Conservation (phyloP, 768 basidiomycete species). For the Boletus sp. region DNA sequence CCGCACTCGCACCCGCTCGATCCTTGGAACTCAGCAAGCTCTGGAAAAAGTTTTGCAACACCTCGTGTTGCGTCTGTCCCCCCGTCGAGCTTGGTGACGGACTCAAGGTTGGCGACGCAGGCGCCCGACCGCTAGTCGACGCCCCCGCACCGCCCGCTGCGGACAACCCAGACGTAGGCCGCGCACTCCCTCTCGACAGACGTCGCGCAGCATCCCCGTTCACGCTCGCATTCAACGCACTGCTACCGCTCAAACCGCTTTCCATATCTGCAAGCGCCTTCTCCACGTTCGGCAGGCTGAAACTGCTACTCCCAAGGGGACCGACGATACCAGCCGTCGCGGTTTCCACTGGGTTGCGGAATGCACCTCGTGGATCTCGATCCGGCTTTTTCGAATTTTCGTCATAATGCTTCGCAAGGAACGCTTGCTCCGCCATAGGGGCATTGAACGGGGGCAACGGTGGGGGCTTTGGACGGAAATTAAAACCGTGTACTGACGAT, state of each 20-base stretch:
- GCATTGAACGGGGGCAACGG: constrained; percentile 75
- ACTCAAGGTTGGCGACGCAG: constrained; percentile 39
- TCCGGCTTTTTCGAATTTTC: constrained; percentile 88
- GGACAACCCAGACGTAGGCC: constrained; percentile 38
- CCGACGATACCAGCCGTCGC: constrained; percentile 78
- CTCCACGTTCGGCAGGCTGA: constrained; percentile 85
- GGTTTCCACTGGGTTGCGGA: constrained; percentile 69
- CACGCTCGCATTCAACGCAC: constrained; percentile 34
- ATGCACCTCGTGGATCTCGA: constrained; percentile 84
- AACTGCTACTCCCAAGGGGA: constrained; percentile 84
- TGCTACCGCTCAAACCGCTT: constrained; percentile 41
- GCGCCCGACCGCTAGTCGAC: constrained; percentile 32
- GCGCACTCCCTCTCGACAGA: constrained; percentile 29
- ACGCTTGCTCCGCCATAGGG: constrained; percentile 84
- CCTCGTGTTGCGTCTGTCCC: constrained; percentile 76
- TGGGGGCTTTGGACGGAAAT: constrained; percentile 43
- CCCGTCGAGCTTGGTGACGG: constrained; percentile 44
- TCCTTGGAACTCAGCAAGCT: constrained; percentile 73
- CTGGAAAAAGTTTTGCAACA: constrained; percentile 86
- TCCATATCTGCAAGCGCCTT: constrained; percentile 90
- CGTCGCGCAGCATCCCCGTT: constrained; percentile 36
- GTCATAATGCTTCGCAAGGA: constrained; percentile 90
- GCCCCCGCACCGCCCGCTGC: constrained; percentile 37
- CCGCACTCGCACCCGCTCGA: constrained; percentile 38
- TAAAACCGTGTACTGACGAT: background rate